Conservation (phyloP, 805 yeast genomes). For the Debaryomyces tyrocola region DNA sequence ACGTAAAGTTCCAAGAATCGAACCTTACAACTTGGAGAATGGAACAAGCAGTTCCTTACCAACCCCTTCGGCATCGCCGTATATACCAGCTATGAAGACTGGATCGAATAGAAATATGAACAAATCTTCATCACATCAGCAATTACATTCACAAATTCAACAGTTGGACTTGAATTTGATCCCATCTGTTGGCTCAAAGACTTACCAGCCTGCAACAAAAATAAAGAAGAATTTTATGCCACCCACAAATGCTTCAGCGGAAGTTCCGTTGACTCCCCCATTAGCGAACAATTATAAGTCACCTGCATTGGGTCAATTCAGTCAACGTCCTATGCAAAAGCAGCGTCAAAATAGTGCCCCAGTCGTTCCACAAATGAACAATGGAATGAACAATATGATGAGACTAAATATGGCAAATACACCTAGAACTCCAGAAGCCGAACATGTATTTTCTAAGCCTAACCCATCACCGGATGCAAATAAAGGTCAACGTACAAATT, state of each 20-base stretch:
- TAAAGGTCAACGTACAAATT: not conserved
- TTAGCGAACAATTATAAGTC: not conserved
- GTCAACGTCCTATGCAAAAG: not conserved
- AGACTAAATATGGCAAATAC: not conserved
- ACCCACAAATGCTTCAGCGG: not conserved
- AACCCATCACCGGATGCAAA: not conserved
- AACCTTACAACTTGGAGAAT: slow-evolving; percentile 18
- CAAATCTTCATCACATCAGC: slow-evolving; percentile 38
- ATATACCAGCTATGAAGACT: slow-evolving; percentile 28
- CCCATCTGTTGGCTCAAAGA: slow-evolving; percentile 28
- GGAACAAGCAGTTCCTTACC: slow-evolving; percentile 2
- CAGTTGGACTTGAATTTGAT: slow-evolving; percentile 31
- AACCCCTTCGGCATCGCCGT: slow-evolving; percentile 3
- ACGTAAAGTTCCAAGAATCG: slow-evolving; percentile 31
- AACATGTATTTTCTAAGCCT: not conserved
- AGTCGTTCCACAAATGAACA: not conserved
- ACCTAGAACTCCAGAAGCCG: not conserved
- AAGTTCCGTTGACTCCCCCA: not conserved
- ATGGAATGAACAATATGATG: not conserved
- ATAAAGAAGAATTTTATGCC: slow-evolving; percentile 20
- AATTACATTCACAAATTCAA: slow-evolving; percentile 39
- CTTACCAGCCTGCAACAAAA: slow-evolving; percentile 35
- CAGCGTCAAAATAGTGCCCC: not conserved
- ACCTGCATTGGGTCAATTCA: not conserved
- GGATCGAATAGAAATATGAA: slow-evolving; percentile 38